phyloP scores from a whole-genome alignment of 2,329 filamentous ascomycete species.

The Claviceps monticola region DNA sequence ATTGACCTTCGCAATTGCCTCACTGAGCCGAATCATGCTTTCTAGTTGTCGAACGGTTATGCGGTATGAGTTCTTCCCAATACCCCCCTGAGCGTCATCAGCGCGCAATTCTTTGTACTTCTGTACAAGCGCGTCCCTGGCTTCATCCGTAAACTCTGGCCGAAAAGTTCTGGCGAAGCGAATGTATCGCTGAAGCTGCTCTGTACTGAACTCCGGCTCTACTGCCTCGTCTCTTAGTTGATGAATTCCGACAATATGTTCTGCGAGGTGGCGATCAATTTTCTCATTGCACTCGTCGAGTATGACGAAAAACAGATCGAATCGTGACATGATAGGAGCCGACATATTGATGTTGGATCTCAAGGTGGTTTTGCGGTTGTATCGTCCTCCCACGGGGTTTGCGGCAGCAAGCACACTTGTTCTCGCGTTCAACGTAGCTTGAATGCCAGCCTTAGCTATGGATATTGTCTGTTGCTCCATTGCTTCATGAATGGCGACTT shows the following conservation, averaged over 20 bases:
- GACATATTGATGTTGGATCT: slow-evolving; percentile 97
- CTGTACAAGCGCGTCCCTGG: slow-evolving; percentile 70
- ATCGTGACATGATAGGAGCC: slow-evolving; percentile 97
- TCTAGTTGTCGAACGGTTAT: slow-evolving; percentile 96
- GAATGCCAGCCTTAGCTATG: slow-evolving; percentile 95
- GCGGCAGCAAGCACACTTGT: slow-evolving; percentile 92
- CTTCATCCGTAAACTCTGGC: slow-evolving; percentile 79
- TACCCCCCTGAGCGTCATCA: slow-evolving; percentile 86
- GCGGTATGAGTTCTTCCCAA: slow-evolving; percentile 89
- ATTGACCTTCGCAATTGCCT: slow-evolving; percentile 97
- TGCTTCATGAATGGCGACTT: slow-evolving; percentile 98
- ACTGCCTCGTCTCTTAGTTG: slow-evolving; percentile 86
- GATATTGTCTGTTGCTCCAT: slow-evolving; percentile 99
- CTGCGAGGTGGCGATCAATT: slow-evolving; percentile 78
- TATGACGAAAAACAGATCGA: slow-evolving; percentile 96
- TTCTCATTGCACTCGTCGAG: slow-evolving; percentile 92
- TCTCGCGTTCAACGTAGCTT: slow-evolving; percentile 89
- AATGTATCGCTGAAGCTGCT: slow-evolving; percentile 93
- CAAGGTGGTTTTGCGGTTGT: slow-evolving; percentile 90
- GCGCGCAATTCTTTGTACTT: slow-evolving; percentile 92
- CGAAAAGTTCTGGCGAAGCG: slow-evolving; percentile 91
- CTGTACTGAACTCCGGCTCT: slow-evolving; percentile 85
- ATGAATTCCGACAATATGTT: slow-evolving; percentile 91
- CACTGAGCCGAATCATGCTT: slow-evolving; percentile 85
- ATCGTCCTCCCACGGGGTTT: slow-evolving; percentile 90